These are phyloP conservation scores for Puccinia triticina DNA, from an alignment of 1,284 basidiomycete genomes.

Conservation along the genomic window DNA sequence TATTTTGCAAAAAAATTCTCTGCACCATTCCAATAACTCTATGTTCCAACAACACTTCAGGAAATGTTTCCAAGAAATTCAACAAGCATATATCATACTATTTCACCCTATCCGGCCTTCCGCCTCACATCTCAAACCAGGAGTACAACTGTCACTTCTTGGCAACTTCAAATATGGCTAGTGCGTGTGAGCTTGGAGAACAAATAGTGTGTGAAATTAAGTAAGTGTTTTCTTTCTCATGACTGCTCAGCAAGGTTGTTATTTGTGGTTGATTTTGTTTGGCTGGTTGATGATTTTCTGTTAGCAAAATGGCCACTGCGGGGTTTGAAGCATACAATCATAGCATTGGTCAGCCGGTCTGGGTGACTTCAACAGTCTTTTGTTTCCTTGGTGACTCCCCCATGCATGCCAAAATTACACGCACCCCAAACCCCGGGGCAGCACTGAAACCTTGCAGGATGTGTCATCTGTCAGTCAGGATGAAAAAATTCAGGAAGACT, in stretches of 20 bases:
- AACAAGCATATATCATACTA: slow-evolving; percentile 31
- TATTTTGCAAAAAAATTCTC: not conserved
- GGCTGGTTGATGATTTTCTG: not conserved
- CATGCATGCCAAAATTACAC: not conserved
- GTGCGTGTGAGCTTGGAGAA: not conserved
- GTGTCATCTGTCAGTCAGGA: not conserved
- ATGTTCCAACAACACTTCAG: not conserved
- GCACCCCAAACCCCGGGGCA: not conserved
- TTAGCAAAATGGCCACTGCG: not conserved
- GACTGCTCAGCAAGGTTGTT: not conserved
- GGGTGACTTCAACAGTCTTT: too few species aligned
- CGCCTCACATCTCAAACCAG: slow-evolving; percentile 22
- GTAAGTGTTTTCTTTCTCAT: too few species aligned
- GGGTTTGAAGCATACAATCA: not conserved
- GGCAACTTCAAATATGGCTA: not conserved
- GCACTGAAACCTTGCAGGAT: not conserved
- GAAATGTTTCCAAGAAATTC: not conserved
- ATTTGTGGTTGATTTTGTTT: not conserved
- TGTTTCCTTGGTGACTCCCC: not conserved
- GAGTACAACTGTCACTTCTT: slow-evolving; percentile 11
- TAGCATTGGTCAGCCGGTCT: not conserved
- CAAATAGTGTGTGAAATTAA: not conserved
- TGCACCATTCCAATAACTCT: not conserved
- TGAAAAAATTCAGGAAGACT: not conserved
- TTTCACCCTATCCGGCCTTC: too few species aligned